Conservation (phyloP, 345 rosid species). For the Citrus medica region DNA sequence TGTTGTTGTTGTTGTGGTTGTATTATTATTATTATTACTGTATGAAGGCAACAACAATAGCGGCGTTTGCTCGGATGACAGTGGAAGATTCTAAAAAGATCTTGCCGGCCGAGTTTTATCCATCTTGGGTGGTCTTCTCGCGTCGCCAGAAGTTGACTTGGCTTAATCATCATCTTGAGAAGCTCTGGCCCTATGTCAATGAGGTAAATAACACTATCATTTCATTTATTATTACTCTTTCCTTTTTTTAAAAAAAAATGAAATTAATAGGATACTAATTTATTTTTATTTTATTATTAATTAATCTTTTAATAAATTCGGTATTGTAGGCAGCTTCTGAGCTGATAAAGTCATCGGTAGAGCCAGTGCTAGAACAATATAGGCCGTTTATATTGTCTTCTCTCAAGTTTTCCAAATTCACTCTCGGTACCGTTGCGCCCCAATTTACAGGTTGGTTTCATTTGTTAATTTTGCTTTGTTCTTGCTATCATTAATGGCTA, state of each 20-base stretch:
- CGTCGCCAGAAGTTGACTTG: conserved; percentile 92
- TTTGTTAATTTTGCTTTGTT: background rate
- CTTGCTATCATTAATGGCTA: background rate
- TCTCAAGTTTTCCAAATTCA: conserved; percentile 85
- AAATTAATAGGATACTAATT: background rate
- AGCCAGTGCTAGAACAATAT: conserved; percentile 91
- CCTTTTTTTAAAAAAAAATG: background rate
- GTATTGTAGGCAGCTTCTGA: conserved; percentile 87
- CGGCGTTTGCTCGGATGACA: conserved; percentile 95
- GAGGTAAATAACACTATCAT: conserved; percentile 26
- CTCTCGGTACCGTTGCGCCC: conserved; percentile 99
- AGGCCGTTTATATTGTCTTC: conserved; percentile 88
- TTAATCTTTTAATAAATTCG: too few relatives aligned
- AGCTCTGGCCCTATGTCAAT: conserved; percentile 97
- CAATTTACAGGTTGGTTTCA: conserved; percentile 85
- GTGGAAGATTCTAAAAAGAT: conserved; percentile 91
- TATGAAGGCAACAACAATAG: conserved; percentile 72
- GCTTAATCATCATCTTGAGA: conserved; percentile 81
- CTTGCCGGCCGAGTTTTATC: conserved; percentile 74
- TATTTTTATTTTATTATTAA: background rate
- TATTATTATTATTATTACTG: background rate
- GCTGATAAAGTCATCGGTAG: conserved; percentile 78
- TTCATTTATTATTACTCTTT: conserved; percentile 10
- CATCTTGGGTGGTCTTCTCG: conserved; percentile 97
- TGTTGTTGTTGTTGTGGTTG: too few relatives aligned